Evolutionary conservation across 2,329 filamentous ascomycete genomes (phyloP), one percentile per base, ranked within the genome.

Genomic region (Pezicula carpinea): DNA sequence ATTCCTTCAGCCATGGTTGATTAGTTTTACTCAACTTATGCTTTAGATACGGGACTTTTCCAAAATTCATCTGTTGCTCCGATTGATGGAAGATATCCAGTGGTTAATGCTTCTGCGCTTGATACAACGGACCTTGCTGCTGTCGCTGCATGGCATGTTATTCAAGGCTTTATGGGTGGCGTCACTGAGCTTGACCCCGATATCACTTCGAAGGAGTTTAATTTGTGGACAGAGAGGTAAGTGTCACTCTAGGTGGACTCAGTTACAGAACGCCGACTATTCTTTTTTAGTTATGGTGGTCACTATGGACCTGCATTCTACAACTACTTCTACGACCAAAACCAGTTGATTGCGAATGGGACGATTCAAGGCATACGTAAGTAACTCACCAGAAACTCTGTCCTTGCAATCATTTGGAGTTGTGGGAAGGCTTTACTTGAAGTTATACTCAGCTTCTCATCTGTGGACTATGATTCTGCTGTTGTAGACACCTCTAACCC

Each of bases 231-330:
- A 0, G 82, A 88, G 60, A 54, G 47, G 31, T 59, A 18, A 49
- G 13, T 41, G 6, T 5, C 23, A 2, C 7, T 8, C 7, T 45
- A 35, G n/a, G 13, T 17, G 13, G 6, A 4, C 17, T 5, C 22
- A 13, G 11, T 38, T 39, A 11, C 6, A n/a, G 15, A 17, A 13
- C 8, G n/a, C 11, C 39, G n/a, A 19, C 47, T 44, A 23, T 36
- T 35, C 3, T 32, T 7, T 58, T 59, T 11, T 14, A 82, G 77
- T 62, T 83, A 87, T 60, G 78, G 82, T 26, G 85, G 85, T 6
- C 75, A 79, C 46, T 88, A 85, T 56, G 83, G 80, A 0, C 81
- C 82, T 3, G 68, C 76, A 1, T 83, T 86, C 54, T 79, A 77
- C 13, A 67, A 72, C 18, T 68, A 69, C 34, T 77, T 74, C 62